Evolutionary conservation across 495 filamentous ascomycete species (phyloP).

Genomic region (Tuber indicum): DNA sequence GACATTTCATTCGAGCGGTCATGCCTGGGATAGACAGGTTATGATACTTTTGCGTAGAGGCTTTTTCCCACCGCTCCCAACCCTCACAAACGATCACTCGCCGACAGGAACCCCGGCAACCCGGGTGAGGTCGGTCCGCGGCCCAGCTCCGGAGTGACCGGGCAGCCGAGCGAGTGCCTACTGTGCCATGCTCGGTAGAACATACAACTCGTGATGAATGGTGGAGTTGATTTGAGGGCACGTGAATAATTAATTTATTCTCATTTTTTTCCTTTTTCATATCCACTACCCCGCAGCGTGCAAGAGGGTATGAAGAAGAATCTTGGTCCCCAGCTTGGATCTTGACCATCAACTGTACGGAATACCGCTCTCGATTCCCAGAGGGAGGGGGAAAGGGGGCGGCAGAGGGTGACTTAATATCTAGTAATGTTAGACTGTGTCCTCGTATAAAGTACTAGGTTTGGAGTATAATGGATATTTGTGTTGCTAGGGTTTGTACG

Average conservation of each 20-base stretch:
- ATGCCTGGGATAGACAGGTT: too few species aligned
- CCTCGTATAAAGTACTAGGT: background rate
- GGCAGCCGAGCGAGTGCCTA: background rate
- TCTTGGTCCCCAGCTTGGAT: too few species aligned
- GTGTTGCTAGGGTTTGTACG: too few species aligned
- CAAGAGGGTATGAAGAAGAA: background rate
- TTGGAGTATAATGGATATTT: background rate
- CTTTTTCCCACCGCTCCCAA: too few species aligned
- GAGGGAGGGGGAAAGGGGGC: too few species aligned
- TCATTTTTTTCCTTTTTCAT: background rate
- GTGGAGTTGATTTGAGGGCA: background rate
- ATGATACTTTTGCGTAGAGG: too few species aligned
- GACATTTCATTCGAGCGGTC: too few species aligned
- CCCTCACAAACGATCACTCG: background rate
- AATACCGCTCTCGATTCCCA: too few species aligned
- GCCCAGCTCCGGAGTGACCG: background rate
- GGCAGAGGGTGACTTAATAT: background rate
- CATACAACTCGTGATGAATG: background rate
- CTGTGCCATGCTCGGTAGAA: background rate
- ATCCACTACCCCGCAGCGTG: background rate
- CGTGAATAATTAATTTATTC: background rate
- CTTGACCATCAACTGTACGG: too few species aligned
- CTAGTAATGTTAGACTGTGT: background rate
- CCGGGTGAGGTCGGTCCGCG: background rate
- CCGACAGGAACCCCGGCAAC: background rate